A percentile compares a stretch with the other conserved stretches of the same genome.
phyloP scores from a whole-genome alignment of 2,329 filamentous ascomycete genomes.

The Ceratocystis lukuohia region DNA sequence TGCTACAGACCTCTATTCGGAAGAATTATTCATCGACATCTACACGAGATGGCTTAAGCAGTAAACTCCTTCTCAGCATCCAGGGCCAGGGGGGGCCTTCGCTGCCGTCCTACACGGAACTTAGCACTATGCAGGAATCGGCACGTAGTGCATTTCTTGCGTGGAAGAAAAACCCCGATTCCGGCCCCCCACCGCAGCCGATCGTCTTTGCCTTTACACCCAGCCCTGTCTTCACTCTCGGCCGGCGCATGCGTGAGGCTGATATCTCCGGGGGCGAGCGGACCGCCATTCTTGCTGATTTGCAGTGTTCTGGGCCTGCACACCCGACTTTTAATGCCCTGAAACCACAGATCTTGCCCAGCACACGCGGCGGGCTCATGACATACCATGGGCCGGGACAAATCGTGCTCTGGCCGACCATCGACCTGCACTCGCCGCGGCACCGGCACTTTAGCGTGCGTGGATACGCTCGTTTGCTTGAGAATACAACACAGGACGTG shows the following conservation, averaged over 20 bases:
- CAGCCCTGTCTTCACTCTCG: conserved; percentile 74
- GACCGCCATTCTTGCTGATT: conserved; percentile 33
- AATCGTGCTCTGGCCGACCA: conserved; percentile 77
- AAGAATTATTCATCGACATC: neutral
- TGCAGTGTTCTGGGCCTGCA: conserved; percentile 22
- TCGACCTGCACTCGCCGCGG: conserved; percentile 54
- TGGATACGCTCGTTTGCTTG: conserved; percentile 65
- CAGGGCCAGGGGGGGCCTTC: neutral
- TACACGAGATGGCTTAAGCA: neutral
- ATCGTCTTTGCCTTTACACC: conserved; percentile 73
- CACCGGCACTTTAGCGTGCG: conserved; percentile 53
- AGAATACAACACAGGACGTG: conserved; percentile 58
- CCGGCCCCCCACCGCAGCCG: conserved; percentile 38
- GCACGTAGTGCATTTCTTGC: conserved; percentile 27
- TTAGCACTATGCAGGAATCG: conserved; percentile 22
- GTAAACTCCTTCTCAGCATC: neutral
- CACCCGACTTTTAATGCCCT: conserved; percentile 23
- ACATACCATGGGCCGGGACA: conserved; percentile 96
- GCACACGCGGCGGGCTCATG: conserved; percentile 74
- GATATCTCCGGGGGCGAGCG: conserved; percentile 36
- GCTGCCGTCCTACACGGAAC: conserved; percentile 3
- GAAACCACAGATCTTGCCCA: conserved; percentile 50
- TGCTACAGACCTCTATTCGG: neutral
- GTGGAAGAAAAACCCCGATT: conserved; percentile 26
- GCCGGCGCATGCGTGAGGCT: conserved; percentile 55